A percentile compares a stretch with the other conserved stretches of the same genome.
Conservation (phyloP, 1,139 yeast species). For the Suhomyces ambrosiae region DNA sequence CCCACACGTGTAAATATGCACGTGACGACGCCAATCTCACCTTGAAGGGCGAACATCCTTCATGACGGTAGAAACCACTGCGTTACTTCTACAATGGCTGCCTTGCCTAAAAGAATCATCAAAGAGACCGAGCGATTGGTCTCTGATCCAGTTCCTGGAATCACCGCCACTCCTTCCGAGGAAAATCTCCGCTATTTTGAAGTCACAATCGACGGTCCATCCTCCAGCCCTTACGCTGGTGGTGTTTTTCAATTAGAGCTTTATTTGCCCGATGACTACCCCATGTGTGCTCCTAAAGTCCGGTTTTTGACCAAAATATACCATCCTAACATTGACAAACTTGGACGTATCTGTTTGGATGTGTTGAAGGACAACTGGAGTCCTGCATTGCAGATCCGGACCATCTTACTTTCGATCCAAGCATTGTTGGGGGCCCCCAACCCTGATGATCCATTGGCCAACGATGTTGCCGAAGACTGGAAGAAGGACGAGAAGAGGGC, state of each 20-base stretch:
- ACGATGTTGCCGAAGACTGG: constrained; percentile 98
- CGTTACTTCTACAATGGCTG: constrained; percentile 45
- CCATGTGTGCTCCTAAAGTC: constrained; percentile 92
- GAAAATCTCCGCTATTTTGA: constrained; percentile 91
- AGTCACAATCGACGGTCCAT: constrained; percentile 84
- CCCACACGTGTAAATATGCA: background rate
- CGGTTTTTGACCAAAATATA: constrained; percentile 90
- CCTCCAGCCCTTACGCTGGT: constrained; percentile 77
- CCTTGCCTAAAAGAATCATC: constrained; percentile 84
- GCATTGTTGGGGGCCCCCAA: constrained; percentile 95
- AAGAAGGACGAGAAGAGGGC: constrained; percentile 82
- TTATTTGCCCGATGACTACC: constrained; percentile 86
- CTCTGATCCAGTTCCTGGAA: constrained; percentile 96
- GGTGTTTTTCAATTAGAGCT: constrained; percentile 78
- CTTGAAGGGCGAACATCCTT: constrained; percentile 3
- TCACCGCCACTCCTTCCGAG: constrained; percentile 88
- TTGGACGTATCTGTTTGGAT: constrained; percentile 94
- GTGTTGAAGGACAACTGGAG: constrained; percentile 93
- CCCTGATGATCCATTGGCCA: constrained; percentile 97
- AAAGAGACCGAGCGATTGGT: constrained; percentile 92
- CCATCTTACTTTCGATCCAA: constrained; percentile 89
- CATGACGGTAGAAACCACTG: background rate
- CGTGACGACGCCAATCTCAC: background rate
- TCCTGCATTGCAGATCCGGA: constrained; percentile 96
- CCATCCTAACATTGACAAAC: constrained; percentile 94